phyloP scores from a whole-genome alignment of 164 flowering plant genomes.

The Nymphaea thermarum region DNA sequence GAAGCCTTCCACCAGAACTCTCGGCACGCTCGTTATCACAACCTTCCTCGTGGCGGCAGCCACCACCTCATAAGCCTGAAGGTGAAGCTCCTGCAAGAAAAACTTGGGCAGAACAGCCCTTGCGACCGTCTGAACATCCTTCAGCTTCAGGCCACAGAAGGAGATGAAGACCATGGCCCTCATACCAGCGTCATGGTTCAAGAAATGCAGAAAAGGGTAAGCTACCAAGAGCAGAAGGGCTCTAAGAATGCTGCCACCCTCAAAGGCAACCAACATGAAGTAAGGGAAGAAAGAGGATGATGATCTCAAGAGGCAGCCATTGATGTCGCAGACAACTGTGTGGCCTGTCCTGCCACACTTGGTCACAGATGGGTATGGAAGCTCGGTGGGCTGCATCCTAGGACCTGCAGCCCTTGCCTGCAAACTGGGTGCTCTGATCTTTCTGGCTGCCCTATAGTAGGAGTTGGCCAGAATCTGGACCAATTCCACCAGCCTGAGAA shows the following conservation, averaged over 20 bases:
- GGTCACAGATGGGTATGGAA: conserved; percentile 26
- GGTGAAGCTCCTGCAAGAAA: conserved; percentile 41
- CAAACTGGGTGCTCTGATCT: conserved; percentile 29
- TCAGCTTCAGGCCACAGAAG: conserved; percentile 55
- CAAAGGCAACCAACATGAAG: conserved; percentile 15
- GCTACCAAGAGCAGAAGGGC: conserved; percentile 8
- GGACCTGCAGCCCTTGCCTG: conserved; percentile 13
- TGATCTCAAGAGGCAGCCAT: conserved; percentile 11
- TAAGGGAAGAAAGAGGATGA: conserved; percentile 10
- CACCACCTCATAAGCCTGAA: conserved; percentile 31
- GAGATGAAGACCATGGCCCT: conserved; percentile 55
- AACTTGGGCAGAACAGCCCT: conserved; percentile 73
- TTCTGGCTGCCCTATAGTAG: conserved; percentile 39
- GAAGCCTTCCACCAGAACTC: conserved; percentile 52
- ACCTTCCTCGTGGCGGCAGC: conserved; percentile 19
- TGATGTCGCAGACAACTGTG: conserved; percentile 50
- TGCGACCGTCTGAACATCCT: conserved; percentile 41
- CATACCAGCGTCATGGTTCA: conserved; percentile 18
- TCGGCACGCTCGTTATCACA: conserved; percentile 36
- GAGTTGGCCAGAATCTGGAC: conserved; percentile 46
- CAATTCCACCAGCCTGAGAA: conserved; percentile 40
- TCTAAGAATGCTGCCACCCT: conserved; percentile 11
- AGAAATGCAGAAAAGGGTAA: conserved; percentile 5
- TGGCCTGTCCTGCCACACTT: conserved; percentile 23
- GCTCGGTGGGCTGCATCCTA: not conserved